Evolutionary conservation across 305 asterid species (phyloP).

Genomic region (Fraxinus floribunda): DNA sequence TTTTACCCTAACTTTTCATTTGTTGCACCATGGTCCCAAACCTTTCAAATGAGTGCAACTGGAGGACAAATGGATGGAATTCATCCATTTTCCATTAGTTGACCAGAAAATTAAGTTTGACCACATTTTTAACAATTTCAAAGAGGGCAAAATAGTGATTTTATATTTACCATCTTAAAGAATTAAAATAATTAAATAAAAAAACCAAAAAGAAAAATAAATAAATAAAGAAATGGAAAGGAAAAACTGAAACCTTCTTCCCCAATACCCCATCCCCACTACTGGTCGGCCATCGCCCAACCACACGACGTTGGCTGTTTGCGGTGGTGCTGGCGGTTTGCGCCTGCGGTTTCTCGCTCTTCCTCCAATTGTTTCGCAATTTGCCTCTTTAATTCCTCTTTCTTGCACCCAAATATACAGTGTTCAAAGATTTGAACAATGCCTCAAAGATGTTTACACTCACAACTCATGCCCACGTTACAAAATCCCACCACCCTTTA

Average conservation of each 20-base stretch:
- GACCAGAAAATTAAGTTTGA: not conserved
- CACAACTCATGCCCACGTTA: constrained; percentile 25
- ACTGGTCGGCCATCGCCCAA: not conserved
- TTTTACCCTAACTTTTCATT: not conserved
- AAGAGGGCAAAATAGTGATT: not conserved
- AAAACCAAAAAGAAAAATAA: not conserved
- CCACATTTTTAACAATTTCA: not conserved
- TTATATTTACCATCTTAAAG: not conserved
- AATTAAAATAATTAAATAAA: not conserved
- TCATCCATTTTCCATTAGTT: not conserved
- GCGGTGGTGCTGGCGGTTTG: not conserved
- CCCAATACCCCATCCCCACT: not conserved
- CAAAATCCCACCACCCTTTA: constrained; percentile 20
- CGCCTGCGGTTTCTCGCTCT: not conserved
- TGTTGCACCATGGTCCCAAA: not conserved
- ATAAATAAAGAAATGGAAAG: not conserved
- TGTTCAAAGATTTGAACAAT: constrained; percentile 64
- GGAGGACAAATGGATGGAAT: not conserved
- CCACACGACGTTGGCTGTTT: not conserved
- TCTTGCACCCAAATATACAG: not conserved
- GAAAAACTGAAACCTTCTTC: not conserved
- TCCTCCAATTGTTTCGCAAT: not conserved
- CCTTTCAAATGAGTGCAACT: not conserved
- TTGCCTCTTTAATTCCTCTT: not conserved
- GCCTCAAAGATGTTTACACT: constrained; percentile 74